Evolutionary conservation across 192 early-diverging fungal species (phyloP).

Genomic region (Coemansia aciculifera): DNA sequence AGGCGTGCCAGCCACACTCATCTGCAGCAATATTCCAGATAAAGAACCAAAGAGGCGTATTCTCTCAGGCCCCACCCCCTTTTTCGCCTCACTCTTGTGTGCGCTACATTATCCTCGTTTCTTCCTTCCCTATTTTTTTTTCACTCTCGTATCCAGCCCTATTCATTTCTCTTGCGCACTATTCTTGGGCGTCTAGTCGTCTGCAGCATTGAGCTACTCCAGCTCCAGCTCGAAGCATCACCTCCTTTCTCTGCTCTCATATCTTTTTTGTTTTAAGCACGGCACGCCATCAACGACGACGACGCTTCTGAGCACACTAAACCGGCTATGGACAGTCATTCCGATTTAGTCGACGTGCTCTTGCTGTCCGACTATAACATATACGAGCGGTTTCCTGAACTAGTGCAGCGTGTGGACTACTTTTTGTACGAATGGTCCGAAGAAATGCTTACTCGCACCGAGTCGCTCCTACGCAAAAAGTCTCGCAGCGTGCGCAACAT

Average conservation of each 20-base stretch:
- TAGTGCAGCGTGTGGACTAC: conserved; percentile 55
- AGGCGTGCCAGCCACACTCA: conserved; percentile 5
- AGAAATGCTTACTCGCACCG: conserved; percentile 42
- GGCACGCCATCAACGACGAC: conserved; percentile 3
- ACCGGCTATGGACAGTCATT: conserved; percentile 38
- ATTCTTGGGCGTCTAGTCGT: neutral
- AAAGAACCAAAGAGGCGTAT: neutral
- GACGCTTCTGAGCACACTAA: neutral
- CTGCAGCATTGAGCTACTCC: neutral
- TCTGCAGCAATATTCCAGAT: conserved; percentile 1
- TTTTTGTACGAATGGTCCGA: conserved; percentile 50
- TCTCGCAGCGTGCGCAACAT: conserved; percentile 19
- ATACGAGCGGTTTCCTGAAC: conserved; percentile 53
- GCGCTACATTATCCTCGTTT: conserved; percentile 1
- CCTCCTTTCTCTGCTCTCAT: neutral
- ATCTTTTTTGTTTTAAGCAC: neutral
- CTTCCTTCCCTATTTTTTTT: neutral
- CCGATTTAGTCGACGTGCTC: conserved; percentile 48
- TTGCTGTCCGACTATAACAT: conserved; percentile 47
- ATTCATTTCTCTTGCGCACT: neutral
- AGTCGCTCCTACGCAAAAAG: conserved; percentile 38
- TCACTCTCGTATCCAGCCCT: neutral
- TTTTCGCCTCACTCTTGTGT: conserved; percentile 20
- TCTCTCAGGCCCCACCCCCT: conserved; percentile 9
- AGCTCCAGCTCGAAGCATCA: neutral